Conservation (phyloP, 306 rosid species). For the Mucuna pruriens region DNA sequence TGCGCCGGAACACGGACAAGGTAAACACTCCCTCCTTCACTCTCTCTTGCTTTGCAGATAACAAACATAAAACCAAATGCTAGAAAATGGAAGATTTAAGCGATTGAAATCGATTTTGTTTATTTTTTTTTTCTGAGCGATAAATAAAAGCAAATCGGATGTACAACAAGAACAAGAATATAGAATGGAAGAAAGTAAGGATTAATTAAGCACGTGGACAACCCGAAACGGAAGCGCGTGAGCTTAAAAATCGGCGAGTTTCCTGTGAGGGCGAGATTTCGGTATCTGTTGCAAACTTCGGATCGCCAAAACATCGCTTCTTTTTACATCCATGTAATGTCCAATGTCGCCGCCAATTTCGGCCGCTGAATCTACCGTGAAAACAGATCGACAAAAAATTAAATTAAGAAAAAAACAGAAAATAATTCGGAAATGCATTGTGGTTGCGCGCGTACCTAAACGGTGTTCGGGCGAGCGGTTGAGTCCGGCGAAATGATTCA, state of each 20-base stretch:
- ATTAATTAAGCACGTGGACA: neutral
- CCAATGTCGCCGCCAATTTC: slow-evolving; percentile 49
- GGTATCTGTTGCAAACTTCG: slow-evolving; percentile 62
- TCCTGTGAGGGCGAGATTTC: slow-evolving; percentile 66
- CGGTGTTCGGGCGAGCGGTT: slow-evolving; percentile 39
- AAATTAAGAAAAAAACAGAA: neutral
- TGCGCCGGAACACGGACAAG: slow-evolving; percentile 16
- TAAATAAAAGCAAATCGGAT: slow-evolving; percentile 21
- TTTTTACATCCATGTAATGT: slow-evolving; percentile 40
- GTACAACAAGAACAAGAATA: slow-evolving; percentile 46
- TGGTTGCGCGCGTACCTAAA: slow-evolving; percentile 18
- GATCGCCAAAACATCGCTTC: slow-evolving; percentile 65
- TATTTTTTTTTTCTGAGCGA: neutral
- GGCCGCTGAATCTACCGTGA: slow-evolving; percentile 36
- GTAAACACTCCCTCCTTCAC: neutral
- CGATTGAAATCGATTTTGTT: neutral
- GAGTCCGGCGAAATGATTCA: slow-evolving; percentile 71
- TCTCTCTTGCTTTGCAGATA: neutral
- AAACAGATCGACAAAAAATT: neutral
- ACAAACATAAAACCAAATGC: neutral
- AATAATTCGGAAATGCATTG: slow-evolving; percentile 3
- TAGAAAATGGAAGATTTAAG: neutral
- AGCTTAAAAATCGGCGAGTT: slow-evolving; percentile 77
- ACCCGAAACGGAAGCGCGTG: neutral
- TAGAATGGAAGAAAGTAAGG: neutral